A percentile compares a stretch with the other conserved stretches of the same genome.
Conservation (phyloP, 148 eudicot genomes). For the Diospyros kaki region DNA sequence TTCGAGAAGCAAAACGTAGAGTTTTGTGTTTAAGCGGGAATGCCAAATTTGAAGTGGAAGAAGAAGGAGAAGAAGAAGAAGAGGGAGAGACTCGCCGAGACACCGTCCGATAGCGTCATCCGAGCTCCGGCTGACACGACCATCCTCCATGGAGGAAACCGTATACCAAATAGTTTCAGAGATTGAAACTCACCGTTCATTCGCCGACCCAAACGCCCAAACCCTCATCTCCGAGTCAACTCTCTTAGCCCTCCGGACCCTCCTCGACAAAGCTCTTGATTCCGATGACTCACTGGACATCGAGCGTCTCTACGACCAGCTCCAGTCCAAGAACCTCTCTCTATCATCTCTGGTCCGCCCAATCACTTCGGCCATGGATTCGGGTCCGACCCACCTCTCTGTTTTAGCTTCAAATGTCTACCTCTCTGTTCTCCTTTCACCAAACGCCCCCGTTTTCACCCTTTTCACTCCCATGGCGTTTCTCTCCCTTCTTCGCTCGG, state of each 20-base stretch:
- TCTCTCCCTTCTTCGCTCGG: constrained; percentile 52
- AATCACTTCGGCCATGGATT: constrained; percentile 61
- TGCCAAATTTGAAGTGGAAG: not conserved
- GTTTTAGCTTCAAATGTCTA: constrained; percentile 58
- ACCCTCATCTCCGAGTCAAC: constrained; percentile 43
- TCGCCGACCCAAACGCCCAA: constrained; percentile 17
- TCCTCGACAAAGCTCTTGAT: constrained; percentile 33
- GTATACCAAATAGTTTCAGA: constrained; percentile 33
- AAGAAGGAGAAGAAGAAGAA: not conserved
- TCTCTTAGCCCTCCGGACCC: constrained; percentile 51
- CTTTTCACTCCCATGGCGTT: constrained; percentile 83
- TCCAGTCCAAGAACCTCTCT: constrained; percentile 41
- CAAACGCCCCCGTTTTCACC: constrained; percentile 69
- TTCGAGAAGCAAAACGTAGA: too few species aligned
- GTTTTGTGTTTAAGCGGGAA: constrained; percentile 7
- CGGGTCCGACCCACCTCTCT: constrained; percentile 35
- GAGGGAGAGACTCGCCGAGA: not conserved
- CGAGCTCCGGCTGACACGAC: too few species aligned
- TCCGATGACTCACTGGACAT: constrained; percentile 23
- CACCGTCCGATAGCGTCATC: not conserved
- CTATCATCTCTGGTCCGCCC: constrained; percentile 43
- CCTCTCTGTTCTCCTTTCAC: constrained; percentile 55
- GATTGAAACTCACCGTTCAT: constrained; percentile 25
- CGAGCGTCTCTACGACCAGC: constrained; percentile 41
- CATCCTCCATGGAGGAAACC: constrained; percentile 43